These are phyloP conservation scores for Lathyrus tuberosus DNA, from an alignment of 306 rosid genomes.

Conservation along the genomic window DNA sequence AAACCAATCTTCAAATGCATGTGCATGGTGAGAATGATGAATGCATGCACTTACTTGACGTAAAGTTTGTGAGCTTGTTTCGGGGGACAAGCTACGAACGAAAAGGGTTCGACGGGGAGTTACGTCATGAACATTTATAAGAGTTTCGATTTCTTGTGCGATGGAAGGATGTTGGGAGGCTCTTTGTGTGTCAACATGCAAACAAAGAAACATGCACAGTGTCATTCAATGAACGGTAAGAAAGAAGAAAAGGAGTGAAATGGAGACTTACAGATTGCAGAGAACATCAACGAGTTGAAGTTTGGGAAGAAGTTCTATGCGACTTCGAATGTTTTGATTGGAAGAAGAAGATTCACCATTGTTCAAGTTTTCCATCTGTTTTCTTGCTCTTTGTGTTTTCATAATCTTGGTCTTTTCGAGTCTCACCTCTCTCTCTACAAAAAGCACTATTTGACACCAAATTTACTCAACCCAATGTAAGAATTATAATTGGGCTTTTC, in stretches of 20 bases:
- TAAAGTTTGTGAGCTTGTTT: constrained; percentile 78
- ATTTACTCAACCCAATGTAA: background rate
- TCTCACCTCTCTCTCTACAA: background rate
- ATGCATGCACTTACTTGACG: constrained; percentile 78
- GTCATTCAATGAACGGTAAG: too few species aligned
- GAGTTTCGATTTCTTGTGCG: constrained; percentile 82
- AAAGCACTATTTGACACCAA: background rate
- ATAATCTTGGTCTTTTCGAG: background rate
- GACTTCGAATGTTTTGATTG: constrained; percentile 54
- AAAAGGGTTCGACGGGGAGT: constrained; percentile 89
- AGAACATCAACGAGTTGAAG: constrained; percentile 81
- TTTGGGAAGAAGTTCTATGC: constrained; percentile 70
- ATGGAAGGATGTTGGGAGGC: constrained; percentile 85
- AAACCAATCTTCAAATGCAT: background rate
- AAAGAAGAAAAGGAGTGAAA: too few species aligned
- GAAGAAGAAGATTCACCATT: too few species aligned
- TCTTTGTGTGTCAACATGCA: constrained; percentile 55
- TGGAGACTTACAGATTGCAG: constrained; percentile 57
- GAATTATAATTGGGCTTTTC: background rate
- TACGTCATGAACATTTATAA: constrained; percentile 61
- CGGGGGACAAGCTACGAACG: constrained; percentile 89
- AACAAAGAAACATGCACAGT: too few species aligned
- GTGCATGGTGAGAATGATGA: constrained; percentile 49
- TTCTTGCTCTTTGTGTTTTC: background rate
- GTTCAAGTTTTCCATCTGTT: background rate